phyloP scores from a whole-genome alignment of 1,284 basidiomycete genomes.

The Stereum hirsutum region DNA sequence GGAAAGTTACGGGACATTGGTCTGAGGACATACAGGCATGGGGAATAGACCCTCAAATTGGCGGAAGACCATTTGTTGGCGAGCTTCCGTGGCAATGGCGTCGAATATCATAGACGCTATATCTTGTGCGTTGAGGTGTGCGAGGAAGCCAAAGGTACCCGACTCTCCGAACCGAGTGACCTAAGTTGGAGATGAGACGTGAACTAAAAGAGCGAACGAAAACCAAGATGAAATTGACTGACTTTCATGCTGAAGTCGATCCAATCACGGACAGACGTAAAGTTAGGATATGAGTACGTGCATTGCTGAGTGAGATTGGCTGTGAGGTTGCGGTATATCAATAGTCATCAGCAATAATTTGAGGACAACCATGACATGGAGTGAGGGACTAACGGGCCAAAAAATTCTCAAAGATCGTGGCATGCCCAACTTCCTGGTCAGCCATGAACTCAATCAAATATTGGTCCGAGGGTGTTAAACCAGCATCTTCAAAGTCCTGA shows the following conservation, averaged over 20 bases:
- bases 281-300: slow-evolving; percentile 48
- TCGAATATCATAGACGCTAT: slow-evolving; percentile 48
- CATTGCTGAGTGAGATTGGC: slow-evolving; percentile 36
- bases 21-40: slow-evolving; percentile 34
- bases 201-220: background rate
- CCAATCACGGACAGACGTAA: slow-evolving; percentile 49
- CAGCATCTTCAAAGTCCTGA: slow-evolving; percentile 47
- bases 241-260: slow-evolving; percentile 54
- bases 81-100: slow-evolving; percentile 53
- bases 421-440: slow-evolving; percentile 50
- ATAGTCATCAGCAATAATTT: background rate
- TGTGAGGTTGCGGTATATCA: no score
- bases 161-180: slow-evolving; percentile 51
- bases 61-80: slow-evolving; percentile 62
- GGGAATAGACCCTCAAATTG: slow-evolving; percentile 59
- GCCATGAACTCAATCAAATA: slow-evolving; percentile 50
- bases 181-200: slow-evolving; percentile 10
- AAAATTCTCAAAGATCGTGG: slow-evolving; percentile 24
- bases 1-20: background rate
- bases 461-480: slow-evolving; percentile 43
- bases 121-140: slow-evolving; percentile 51
- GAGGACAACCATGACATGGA: no score
- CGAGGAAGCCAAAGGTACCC: slow-evolving; percentile 51
- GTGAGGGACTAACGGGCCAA: slow-evolving; percentile 1
- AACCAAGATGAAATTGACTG: slow-evolving; percentile 6